A percentile compares a stretch with the other conserved stretches of the same genome.
Conservation (phyloP, 2,329 filamentous ascomycete genomes). For the Paracoccidioides lutzii region DNA sequence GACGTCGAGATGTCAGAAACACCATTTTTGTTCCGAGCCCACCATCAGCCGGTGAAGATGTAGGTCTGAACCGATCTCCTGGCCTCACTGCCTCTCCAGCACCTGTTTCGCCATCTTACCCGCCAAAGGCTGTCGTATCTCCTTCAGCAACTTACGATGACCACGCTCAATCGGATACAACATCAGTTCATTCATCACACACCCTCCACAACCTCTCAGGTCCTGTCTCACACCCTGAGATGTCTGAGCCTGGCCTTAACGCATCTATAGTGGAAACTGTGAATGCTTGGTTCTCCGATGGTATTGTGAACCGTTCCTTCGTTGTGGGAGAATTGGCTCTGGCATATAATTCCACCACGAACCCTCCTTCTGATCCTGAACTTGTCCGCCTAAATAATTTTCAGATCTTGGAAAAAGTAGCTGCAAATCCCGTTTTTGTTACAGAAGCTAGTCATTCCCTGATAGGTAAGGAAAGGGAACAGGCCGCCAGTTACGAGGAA, state of each 20-base stretch:
- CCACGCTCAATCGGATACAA: conserved; percentile 66
- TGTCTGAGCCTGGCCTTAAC: conserved; percentile 67
- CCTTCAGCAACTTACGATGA: conserved; percentile 48
- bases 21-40: conserved; percentile 63
- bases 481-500: conserved; percentile 33
- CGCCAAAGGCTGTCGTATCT: conserved; percentile 30
- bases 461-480: conserved; percentile 10
- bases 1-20: conserved; percentile 81
- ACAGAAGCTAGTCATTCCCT: conserved; percentile 41
- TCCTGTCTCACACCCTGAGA: conserved; percentile 67
- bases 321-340: conserved; percentile 84
- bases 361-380: conserved; percentile 36
- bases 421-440: conserved; percentile 85
- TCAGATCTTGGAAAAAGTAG: conserved; percentile 74
- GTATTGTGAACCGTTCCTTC: conserved; percentile 55
- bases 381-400: conserved; percentile 81
- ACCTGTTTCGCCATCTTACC: conserved; percentile 25
- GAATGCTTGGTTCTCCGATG: conserved; percentile 69
- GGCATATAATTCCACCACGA: conserved; percentile 49
- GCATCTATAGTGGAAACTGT: conserved; percentile 85
- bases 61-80: conserved; percentile 20
- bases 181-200: conserved; percentile 79
- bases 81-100: conserved; percentile 14
- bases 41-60: conserved; percentile 23
- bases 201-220: conserved; percentile 57